Evolutionary conservation across 129 eudicot species (phyloP).

Genomic region (Helianthus tuberosus): DNA sequence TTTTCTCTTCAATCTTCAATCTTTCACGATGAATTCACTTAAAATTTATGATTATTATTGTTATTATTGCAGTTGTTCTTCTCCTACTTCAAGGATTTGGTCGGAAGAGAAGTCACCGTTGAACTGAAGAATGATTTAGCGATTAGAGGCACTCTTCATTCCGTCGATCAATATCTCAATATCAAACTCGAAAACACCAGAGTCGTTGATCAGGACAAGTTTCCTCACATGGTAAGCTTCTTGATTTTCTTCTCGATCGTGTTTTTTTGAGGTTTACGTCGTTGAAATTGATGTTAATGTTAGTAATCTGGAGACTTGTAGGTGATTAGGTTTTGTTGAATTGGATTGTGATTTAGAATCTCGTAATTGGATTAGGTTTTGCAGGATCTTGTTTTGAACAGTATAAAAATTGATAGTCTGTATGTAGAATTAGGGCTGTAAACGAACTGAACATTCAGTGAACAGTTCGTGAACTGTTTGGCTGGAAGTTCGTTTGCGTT

Average conservation of each 20-base stretch:
- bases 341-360: neutral
- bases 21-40: neutral
- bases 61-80: slow-evolving; percentile 82
- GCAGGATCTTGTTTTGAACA: neutral
- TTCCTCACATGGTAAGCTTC: slow-evolving; percentile 87
- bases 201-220: slow-evolving; percentile 98
- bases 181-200: slow-evolving; percentile 96
- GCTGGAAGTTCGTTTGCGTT: too few relatives aligned
- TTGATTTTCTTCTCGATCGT: neutral
- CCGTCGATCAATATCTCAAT: slow-evolving; percentile 96
- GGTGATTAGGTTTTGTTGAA: slow-evolving; percentile 11
- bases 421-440: neutral
- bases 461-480: too few relatives aligned
- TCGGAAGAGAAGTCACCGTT: slow-evolving; percentile 94
- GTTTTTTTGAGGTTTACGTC: slow-evolving; percentile 13
- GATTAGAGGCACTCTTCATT: slow-evolving; percentile 92
- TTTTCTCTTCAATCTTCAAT: slow-evolving; percentile 9
- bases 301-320: neutral
- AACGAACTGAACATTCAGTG: too few relatives aligned
- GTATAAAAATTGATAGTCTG: neutral
- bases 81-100: slow-evolving; percentile 96
- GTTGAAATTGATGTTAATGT: neutral
- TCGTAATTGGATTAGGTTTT: neutral
- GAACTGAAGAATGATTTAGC: slow-evolving; percentile 97
- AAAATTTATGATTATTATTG: neutral